phyloP scores from a whole-genome alignment of 106 monocot species.

The Allium cepa region DNA sequence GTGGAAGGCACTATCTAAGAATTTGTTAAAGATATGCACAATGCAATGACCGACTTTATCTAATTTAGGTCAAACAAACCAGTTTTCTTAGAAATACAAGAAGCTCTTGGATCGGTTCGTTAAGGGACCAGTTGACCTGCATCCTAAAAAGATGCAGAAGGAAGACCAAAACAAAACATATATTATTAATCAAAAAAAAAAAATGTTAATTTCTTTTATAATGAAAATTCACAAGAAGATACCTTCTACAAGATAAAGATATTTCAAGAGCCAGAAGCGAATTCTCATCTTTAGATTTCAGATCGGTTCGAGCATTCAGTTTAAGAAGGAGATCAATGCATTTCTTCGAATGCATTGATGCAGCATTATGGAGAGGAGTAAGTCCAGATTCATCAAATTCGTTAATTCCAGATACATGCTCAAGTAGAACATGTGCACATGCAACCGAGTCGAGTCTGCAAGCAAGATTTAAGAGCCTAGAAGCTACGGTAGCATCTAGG shows the following conservation, averaged over 20 bases:
- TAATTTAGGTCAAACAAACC: not conserved
- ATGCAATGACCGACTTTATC: no score
- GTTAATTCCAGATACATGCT: conserved; percentile 17
- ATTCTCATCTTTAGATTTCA: conserved; percentile 16
- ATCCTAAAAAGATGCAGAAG: conserved; percentile 6
- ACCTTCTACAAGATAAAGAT: conserved; percentile 22
- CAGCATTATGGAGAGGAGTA: conserved; percentile 30
- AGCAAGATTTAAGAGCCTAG: conserved; percentile 26
- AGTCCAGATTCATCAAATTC: conserved; percentile 19
- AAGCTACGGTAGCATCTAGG: conserved; percentile 9
- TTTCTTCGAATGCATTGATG: conserved; percentile 22
- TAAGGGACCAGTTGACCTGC: conserved; percentile 20
- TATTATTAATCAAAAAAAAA: conserved; percentile 1
- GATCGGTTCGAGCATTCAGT: conserved; percentile 20
- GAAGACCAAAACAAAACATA: not conserved
- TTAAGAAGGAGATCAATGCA: conserved; percentile 23
- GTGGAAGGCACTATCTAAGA: no score
- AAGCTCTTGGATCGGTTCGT: conserved; percentile 25
- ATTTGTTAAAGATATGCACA: not conserved
- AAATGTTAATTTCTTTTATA: not conserved
- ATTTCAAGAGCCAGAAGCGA: conserved; percentile 27
- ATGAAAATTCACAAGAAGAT: not conserved
- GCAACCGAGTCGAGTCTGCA: conserved; percentile 27
- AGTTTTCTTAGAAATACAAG: conserved; percentile 16
- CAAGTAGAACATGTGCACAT: conserved; percentile 19